These are phyloP conservation scores for Pseudogymnoascus sp. DNA, from an alignment of 2,329 filamentous ascomycete genomes.

Conservation along the genomic window DNA sequence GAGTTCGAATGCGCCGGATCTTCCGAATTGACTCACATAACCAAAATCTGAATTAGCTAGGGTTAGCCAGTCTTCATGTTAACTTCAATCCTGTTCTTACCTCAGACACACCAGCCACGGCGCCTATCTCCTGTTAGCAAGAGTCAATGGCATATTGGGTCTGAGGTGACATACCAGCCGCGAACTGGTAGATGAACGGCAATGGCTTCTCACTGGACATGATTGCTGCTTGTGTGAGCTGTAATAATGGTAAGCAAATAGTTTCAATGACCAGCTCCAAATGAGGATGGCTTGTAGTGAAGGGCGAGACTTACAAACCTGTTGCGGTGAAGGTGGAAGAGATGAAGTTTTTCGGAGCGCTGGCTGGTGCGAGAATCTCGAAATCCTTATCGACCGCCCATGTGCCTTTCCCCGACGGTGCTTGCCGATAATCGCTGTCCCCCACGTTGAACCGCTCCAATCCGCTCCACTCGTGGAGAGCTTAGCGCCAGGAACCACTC, in stretches of 20 bases:
- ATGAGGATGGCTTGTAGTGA: background rate
- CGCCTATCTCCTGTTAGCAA: slow-evolving; percentile 45
- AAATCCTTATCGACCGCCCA: slow-evolving; percentile 6
- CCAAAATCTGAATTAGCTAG: slow-evolving; percentile 57
- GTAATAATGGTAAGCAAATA: background rate
- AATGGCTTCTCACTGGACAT: slow-evolving; percentile 66
- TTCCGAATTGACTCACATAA: slow-evolving; percentile 55
- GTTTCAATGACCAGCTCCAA: background rate
- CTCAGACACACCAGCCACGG: slow-evolving; percentile 96
- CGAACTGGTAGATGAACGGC: slow-evolving; percentile 91
- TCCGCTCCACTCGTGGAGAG: background rate
- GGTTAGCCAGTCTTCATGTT: slow-evolving; percentile 17
- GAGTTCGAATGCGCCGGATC: slow-evolving; percentile 6
- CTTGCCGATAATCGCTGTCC: slow-evolving; percentile 4
- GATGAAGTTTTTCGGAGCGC: background rate
- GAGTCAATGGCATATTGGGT: slow-evolving; percentile 21
- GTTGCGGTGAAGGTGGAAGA: slow-evolving; percentile 1
- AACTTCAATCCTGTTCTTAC: slow-evolving; percentile 42
- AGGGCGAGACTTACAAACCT: background rate
- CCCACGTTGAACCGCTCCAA: slow-evolving; percentile 3
- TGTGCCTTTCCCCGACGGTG: background rate
- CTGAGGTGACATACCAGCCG: slow-evolving; percentile 56
- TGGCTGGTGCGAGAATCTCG: background rate
- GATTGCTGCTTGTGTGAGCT: slow-evolving; percentile 27
- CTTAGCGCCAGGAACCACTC: background rate